These are phyloP conservation scores for Bidens hawaiensis DNA, from an alignment of 140 eudicot species.

Conservation along the genomic window DNA sequence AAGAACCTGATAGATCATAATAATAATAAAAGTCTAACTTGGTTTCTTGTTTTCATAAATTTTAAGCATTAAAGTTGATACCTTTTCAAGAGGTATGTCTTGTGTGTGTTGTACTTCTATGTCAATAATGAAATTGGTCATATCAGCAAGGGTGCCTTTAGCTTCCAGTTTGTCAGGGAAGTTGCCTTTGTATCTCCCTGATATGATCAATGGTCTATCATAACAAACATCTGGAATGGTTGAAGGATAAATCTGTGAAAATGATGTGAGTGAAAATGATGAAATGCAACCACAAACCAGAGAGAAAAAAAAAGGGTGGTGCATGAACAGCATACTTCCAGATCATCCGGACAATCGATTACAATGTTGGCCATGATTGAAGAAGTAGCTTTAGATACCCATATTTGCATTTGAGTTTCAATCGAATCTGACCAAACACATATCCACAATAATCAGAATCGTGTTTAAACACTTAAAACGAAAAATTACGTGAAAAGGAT, in stretches of 20 bases:
- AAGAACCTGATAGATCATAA: slow-evolving; percentile 37
- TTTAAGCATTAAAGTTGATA: no score
- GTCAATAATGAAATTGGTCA: slow-evolving; percentile 44
- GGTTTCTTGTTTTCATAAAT: no score
- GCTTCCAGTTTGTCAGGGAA: slow-evolving; percentile 60
- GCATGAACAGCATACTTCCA: slow-evolving; percentile 49
- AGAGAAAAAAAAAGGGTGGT: neutral
- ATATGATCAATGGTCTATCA: slow-evolving; percentile 58
- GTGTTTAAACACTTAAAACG: no score
- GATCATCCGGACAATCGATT: slow-evolving; percentile 52
- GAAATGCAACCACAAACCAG: neutral
- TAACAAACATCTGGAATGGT: slow-evolving; percentile 67
- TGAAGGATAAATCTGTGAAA: slow-evolving; percentile 50
- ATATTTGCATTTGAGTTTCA: slow-evolving; percentile 46
- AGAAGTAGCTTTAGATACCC: slow-evolving; percentile 62
- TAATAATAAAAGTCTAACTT: neutral
- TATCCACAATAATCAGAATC: slow-evolving; percentile 7
- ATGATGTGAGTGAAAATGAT: neutral
- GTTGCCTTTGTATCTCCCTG: slow-evolving; percentile 65
- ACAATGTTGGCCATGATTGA: slow-evolving; percentile 56
- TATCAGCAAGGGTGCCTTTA: slow-evolving; percentile 49
- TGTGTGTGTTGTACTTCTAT: slow-evolving; percentile 54
- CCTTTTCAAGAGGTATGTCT: slow-evolving; percentile 59
- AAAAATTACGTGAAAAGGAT: no score
- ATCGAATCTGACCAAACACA: slow-evolving; percentile 55